Evolutionary conservation across 352 stramenopile species (phyloP).

Genomic region (Thalassiosira livingstoniorum): DNA sequence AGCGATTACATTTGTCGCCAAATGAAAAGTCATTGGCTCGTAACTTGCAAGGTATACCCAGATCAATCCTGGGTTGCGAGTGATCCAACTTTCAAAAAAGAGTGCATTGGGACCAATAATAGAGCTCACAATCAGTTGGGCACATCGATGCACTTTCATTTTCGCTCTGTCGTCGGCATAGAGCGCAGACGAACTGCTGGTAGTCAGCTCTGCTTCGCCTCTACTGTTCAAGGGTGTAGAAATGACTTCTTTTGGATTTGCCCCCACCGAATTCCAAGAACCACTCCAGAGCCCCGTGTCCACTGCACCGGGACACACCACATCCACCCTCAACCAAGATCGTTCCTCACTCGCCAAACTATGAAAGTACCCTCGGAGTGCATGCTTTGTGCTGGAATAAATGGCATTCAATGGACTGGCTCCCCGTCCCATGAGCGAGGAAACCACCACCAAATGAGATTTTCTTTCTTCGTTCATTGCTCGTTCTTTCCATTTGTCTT

Average conservation of each 20-base stretch:
- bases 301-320: conserved; percentile 68
- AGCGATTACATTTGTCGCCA: conserved; percentile 20
- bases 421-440: conserved; percentile 61
- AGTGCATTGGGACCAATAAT: conserved; percentile 46
- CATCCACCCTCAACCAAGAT: conserved; percentile 63
- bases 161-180: conserved; percentile 51
- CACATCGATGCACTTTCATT: conserved; percentile 66
- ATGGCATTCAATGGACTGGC: conserved; percentile 65
- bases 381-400: conserved; percentile 79
- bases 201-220: too few species aligned
- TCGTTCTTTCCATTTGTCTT: conserved; percentile 40
- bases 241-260: background rate
- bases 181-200: too few species aligned
- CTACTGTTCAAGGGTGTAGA: too few species aligned
- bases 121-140: conserved; percentile 47
- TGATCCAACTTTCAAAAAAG: conserved; percentile 63
- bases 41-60: conserved; percentile 65
- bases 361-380: conserved; percentile 72
- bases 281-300: conserved; percentile 66
- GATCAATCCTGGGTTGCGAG: conserved; percentile 62
- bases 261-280: background rate
- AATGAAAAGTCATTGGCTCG: conserved; percentile 6
- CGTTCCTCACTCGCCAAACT: conserved; percentile 62
- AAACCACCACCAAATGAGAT: conserved; percentile 67
- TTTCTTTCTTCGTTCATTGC: too few species aligned